Conservation (phyloP, 1,284 basidiomycete genomes). For the Sanghuangporus baumii region DNA sequence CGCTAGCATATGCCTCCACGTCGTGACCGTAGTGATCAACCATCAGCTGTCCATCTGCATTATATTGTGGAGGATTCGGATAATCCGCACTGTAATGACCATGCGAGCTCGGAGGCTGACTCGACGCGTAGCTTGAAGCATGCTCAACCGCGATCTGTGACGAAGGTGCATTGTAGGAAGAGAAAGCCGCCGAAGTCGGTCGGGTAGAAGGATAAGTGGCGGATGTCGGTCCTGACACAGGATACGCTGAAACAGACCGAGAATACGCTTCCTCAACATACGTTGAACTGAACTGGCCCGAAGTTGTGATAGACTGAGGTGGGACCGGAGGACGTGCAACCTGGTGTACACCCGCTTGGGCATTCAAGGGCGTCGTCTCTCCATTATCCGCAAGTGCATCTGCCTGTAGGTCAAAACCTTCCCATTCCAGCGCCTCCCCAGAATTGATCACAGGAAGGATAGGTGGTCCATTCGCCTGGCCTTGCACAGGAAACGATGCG, state of each 20-base stretch:
- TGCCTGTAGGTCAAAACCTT: constrained; percentile 17
- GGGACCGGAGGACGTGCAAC: constrained; percentile 6
- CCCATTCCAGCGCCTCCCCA: constrained; percentile 30
- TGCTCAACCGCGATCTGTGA: background rate
- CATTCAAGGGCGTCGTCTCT: constrained; percentile 14
- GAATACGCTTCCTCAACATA: constrained; percentile 11
- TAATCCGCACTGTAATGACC: constrained; percentile 4
- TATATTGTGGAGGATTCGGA: constrained; percentile 1
- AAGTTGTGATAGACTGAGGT: constrained; percentile 3
- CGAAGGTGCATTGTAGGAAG: constrained; percentile 5
- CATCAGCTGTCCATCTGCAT: constrained; percentile 12
- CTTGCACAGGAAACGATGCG: background rate
- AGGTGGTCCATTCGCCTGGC: constrained; percentile 7
- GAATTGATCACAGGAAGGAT: constrained; percentile 29
- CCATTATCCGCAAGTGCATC: constrained; percentile 28
- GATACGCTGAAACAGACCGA: constrained; percentile 19
- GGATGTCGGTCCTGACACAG: constrained; percentile 9
- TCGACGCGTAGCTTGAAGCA: constrained; percentile 17
- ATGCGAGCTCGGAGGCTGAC: constrained; percentile 19
- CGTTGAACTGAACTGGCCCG: constrained; percentile 2
- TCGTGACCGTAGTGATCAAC: constrained; percentile 40
- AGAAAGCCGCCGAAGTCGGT: constrained; percentile 5
- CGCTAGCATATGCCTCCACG: constrained; percentile 61
- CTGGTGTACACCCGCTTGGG: constrained; percentile 20
- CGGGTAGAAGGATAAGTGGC: constrained; percentile 9